Evolutionary conservation across 148 eudicot species (phyloP).

Genomic region (Nepenthes mirabilis): DNA sequence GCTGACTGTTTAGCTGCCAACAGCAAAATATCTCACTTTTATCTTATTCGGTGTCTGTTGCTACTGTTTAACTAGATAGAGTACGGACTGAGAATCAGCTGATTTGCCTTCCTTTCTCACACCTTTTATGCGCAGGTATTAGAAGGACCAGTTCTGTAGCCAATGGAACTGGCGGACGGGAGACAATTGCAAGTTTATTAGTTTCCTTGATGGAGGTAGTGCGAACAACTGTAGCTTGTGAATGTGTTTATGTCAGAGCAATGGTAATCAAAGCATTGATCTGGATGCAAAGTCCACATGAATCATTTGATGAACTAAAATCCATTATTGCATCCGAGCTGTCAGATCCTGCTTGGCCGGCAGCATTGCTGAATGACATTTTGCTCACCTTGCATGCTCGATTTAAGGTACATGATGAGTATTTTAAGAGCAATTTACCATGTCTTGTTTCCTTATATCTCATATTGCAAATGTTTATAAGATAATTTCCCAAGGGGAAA

Average conservation of each 20-base stretch:
- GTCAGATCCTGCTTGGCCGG: slow-evolving; percentile 98
- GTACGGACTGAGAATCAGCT: neutral
- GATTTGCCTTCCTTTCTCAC: slow-evolving; percentile 1
- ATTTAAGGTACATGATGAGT: slow-evolving; percentile 52
- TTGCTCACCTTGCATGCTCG: slow-evolving; percentile 98
- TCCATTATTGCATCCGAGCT: slow-evolving; percentile 97
- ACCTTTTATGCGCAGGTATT: slow-evolving; percentile 20
- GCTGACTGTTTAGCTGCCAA: no score
- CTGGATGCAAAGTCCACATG: slow-evolving; percentile 99
- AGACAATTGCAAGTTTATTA: slow-evolving; percentile 81
- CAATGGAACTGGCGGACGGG: slow-evolving; percentile 65
- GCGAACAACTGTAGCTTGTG: slow-evolving; percentile 96
- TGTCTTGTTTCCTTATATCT: no score
- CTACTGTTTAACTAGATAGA: no score
- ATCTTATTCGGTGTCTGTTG: no score
- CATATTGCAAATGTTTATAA: no score
- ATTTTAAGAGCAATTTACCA: no score
- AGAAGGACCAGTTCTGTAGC: slow-evolving; percentile 51
- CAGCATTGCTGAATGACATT: slow-evolving; percentile 83
- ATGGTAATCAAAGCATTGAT: slow-evolving; percentile 94
- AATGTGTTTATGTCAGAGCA: slow-evolving; percentile 97
- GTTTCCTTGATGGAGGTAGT: slow-evolving; percentile 99
- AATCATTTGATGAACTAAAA: slow-evolving; percentile 88
- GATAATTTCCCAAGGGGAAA: no score
- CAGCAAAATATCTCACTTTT: no score